Evolutionary conservation across 2,329 filamentous ascomycete genomes (phyloP), one percentile per base, ranked within the genome.

Genomic region (Aspergillus glaucus): DNA sequence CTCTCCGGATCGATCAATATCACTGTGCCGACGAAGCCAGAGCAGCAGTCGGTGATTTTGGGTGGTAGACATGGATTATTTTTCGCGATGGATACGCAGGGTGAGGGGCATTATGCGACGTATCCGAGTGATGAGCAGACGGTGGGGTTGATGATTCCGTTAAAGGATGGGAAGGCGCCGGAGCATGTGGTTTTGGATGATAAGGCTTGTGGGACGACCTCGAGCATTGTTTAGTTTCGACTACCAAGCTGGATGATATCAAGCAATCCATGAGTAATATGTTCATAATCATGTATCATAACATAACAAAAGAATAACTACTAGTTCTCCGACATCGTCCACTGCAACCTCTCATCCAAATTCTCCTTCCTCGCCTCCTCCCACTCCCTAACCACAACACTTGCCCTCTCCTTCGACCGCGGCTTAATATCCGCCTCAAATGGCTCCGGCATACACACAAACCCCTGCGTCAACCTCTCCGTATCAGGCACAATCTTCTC

Each of bases 361-460:
- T 42, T 44, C 14, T 43, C 37, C 24, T 15, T 26, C 37, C 55
- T 43, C 1, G 53, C 49, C 17, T 52, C 24, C 14, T 40, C 41
- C 55, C 55, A 57, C 39, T 54, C 53, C 9, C 28, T 28, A 7
- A 32, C 15, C 2, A 57, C 48, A 51, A 56, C 36, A 22, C 63
- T 60, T 10, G 63, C 66, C 43, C 62, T 57, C 21, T 56, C 57
- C 48, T 60, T 52, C 3, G 61, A 63, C 5, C 71, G 56, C 0
- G 70, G 64, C 4, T 54, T 66, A 40, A 75, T 73, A 4, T 45
- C 59, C 1, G 64, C 68, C 10, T 51, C 57, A 36, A 64, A 75
- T 48, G 66, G 61, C 48, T 69, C 69, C 0, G 73, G 72, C 70
- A 71, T 71, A 53, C 67, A 71, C 2, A 73, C 69, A 48, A 75